Evolutionary conservation across 148 eudicot genomes (phyloP), one percentile per base, ranked within the genome.

Genomic region (Chenopodium berlandieri): DNA sequence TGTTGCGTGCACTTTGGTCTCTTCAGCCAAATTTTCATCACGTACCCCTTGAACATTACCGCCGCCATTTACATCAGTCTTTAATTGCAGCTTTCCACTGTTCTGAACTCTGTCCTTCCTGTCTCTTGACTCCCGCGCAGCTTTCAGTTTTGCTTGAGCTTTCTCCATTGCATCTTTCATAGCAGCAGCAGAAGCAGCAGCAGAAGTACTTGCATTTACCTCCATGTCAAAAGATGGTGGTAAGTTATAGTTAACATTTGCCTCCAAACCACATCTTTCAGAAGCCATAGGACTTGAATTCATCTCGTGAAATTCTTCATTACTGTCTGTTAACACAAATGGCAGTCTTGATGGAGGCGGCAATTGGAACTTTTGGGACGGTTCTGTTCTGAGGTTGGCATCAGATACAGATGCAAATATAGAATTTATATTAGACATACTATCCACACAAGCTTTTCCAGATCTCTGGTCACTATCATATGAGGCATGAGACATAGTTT

Each of bases 211-310:
- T 75, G 89, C 89, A 86, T 91, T 92, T 47, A 90, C 83, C 83
- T 93, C 94, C 83, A 92, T 94, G 83, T 93, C 97, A 91, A 87
- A 89, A 81, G 82, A 92, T 83, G 88, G 84, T 69, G 90, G 91
- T 40, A 87, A 86, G 75, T 72, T 81, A 65, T 81, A 88, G 83
- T 83, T 88, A 62, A 50, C 62, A 70, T 63, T 82, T 75, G 80
- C 77, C 78, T 89, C 91, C 79, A 78, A 89, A 34, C 85, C 82
- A 89, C 70, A 85, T 76, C 86, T 85, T 79, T 84, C 86, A 75
- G 92, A 84, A 85, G 77, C 86, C 84, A 77, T 85, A 34, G 66
- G 78, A 84, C 80, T 89, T 62, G 89, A 80, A 74, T 79, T 82
- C 44, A 69, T 79, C 74, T 62, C 82, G 63, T 54, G 77, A 52